Evolutionary conservation across 2,329 filamentous ascomycete genomes (phyloP).

Genomic region (Claviceps paspali): DNA sequence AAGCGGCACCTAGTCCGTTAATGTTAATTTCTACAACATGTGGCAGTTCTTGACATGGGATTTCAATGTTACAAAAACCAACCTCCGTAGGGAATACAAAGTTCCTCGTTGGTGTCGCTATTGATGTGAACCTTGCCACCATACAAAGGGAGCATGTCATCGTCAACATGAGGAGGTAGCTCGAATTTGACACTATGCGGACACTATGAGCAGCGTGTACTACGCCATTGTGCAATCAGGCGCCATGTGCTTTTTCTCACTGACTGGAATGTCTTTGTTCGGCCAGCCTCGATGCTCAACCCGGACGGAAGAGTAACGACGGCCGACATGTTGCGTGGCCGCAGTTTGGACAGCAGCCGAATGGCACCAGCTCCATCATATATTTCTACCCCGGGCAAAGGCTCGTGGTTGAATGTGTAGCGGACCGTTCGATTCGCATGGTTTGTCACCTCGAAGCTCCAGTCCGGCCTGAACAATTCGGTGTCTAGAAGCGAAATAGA

Average conservation of each 20-base stretch:
- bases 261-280: slow-evolving; percentile 16
- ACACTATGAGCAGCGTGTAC: not conserved
- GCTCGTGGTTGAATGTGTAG: slow-evolving; percentile 26
- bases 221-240: not conserved
- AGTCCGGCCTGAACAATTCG: slow-evolving; percentile 21
- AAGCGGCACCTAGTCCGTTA: slow-evolving; percentile 16
- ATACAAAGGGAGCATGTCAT: slow-evolving; percentile 25
- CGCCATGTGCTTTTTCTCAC: slow-evolving; percentile 1
- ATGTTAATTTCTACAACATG: not conserved
- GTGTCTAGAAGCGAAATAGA: slow-evolving; percentile 36
- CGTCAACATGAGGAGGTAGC: slow-evolving; percentile 14
- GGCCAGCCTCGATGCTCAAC: slow-evolving; percentile 14
- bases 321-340: slow-evolving; percentile 15
- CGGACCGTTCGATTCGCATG: slow-evolving; percentile 20
- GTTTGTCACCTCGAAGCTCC: slow-evolving; percentile 28
- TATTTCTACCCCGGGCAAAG: slow-evolving; percentile 24
- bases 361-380: slow-evolving; percentile 16
- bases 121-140: slow-evolving; percentile 27
- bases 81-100: slow-evolving; percentile 28
- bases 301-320: slow-evolving; percentile 15
- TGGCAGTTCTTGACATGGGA: not conserved
- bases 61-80: not conserved
- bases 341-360: slow-evolving; percentile 12
- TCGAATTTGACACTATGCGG: slow-evolving; percentile 15
- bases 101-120: slow-evolving; percentile 23